Conservation (phyloP, 2,329 filamentous ascomycete species). For the Fusarium sp. region DNA sequence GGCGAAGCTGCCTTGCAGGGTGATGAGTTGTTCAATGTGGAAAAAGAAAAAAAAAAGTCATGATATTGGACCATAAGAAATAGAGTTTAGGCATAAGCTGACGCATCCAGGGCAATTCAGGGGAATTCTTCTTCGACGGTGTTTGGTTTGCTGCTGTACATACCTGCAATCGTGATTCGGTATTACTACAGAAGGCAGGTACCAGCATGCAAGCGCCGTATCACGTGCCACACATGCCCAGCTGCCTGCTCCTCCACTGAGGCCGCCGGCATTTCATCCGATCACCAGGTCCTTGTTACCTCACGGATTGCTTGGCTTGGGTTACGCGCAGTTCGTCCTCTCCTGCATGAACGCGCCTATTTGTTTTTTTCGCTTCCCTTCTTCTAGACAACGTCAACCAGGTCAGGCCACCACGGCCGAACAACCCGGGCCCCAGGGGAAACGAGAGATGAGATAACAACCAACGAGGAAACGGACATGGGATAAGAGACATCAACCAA, state of each 20-base stretch:
- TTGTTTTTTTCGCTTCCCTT: background rate
- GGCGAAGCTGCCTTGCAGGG: background rate
- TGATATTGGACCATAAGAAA: background rate
- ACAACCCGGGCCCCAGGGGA: background rate
- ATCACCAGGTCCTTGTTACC: background rate
- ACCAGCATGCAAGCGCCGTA: background rate
- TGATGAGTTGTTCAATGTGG: background rate
- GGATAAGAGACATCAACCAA: slow-evolving; percentile 31
- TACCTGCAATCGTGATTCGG: background rate
- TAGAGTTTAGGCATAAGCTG: background rate
- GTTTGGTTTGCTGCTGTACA: background rate
- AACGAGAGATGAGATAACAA: slow-evolving; percentile 24
- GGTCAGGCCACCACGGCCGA: background rate
- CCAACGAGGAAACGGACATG: slow-evolving; percentile 6
- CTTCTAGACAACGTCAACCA: background rate
- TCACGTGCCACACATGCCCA: slow-evolving; percentile 5
- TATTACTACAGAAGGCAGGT: background rate
- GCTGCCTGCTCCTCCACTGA: background rate
- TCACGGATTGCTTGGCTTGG: background rate
- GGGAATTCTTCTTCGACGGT: background rate
- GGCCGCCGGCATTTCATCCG: background rate
- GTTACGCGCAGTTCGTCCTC: background rate
- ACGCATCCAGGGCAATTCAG: background rate
- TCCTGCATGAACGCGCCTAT: slow-evolving; percentile 25
- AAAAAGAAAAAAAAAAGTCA: background rate